Conservation (phyloP, 352 stramenopile species). For the Phytophthora megakarya region DNA sequence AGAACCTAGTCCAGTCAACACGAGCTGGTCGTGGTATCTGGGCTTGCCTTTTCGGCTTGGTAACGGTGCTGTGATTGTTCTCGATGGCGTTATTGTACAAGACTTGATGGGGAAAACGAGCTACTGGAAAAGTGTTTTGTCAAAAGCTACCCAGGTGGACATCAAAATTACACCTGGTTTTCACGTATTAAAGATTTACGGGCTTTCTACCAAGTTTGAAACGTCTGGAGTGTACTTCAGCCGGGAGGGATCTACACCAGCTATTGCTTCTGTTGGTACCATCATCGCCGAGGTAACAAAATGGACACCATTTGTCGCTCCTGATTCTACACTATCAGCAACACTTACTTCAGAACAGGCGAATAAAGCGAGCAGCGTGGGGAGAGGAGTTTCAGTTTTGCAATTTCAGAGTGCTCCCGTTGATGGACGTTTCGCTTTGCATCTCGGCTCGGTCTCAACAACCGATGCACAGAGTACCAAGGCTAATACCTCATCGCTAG, state of each 20-base stretch:
- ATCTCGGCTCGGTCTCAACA: constrained; percentile 40
- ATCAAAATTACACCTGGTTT: constrained; percentile 44
- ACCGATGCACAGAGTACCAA: constrained; percentile 36
- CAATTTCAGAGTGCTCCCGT: constrained; percentile 47
- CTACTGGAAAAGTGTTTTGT: constrained; percentile 48
- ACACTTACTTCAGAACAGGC: constrained; percentile 43
- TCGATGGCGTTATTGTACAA: constrained; percentile 54
- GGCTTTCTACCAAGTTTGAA: constrained; percentile 47
- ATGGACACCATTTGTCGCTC: constrained; percentile 43
- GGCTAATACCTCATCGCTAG: constrained; percentile 52
- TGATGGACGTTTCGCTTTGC: constrained; percentile 45
- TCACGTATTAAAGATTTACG: constrained; percentile 58
- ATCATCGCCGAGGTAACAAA: constrained; percentile 43
- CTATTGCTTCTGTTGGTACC: constrained; percentile 24
- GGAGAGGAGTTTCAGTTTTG: constrained; percentile 47
- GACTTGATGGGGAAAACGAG: constrained; percentile 46
- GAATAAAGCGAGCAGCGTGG: constrained; percentile 43
- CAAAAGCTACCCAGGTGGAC: constrained; percentile 48
- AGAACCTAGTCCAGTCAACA: constrained; percentile 39
- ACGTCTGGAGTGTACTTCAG: constrained; percentile 55
- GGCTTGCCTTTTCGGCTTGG: constrained; percentile 60
- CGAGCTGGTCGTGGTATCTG: constrained; percentile 60
- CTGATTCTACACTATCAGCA: constrained; percentile 31
- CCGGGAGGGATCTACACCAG: constrained; percentile 36
- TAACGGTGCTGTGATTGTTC: constrained; percentile 43